phyloP scores from a whole-genome alignment of 169 alveolate genomes.

The Eimeria acervulina region DNA sequence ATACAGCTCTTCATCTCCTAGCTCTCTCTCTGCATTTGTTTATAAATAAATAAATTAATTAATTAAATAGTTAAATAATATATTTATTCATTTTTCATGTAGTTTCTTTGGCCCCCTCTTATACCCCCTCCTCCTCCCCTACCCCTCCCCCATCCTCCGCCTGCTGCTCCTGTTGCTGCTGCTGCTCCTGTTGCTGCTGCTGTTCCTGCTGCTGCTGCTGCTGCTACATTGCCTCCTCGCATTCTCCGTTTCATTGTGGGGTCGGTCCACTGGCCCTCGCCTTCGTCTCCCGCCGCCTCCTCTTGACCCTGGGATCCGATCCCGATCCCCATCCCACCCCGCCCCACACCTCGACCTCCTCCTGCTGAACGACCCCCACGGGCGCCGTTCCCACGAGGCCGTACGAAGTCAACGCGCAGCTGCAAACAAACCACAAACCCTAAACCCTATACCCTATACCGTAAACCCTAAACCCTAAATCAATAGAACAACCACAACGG shows the following conservation, averaged over 20 bases:
- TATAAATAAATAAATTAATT: too few relatives aligned
- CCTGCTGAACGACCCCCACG: constrained; percentile 39
- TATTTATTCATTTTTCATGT: too few relatives aligned
- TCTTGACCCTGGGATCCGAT: neutral
- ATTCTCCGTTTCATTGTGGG: constrained; percentile 5
- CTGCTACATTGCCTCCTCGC: constrained; percentile 51
- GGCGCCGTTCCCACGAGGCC: constrained; percentile 62
- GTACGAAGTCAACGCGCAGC: constrained; percentile 70
- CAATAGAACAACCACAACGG: too few relatives aligned
- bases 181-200: neutral
- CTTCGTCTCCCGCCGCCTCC: constrained; percentile 37
- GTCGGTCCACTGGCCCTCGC: constrained; percentile 57
- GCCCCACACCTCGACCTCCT: constrained; percentile 47
- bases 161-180: neutral
- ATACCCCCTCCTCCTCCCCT: neutral
- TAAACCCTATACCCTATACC: too few relatives aligned
- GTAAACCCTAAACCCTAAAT: too few relatives aligned
- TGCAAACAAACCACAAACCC: neutral
- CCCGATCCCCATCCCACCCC: too few relatives aligned
- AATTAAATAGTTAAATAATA: too few relatives aligned
- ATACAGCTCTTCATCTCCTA: too few relatives aligned
- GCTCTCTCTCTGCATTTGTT: too few relatives aligned
- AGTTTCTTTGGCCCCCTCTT: too few relatives aligned
- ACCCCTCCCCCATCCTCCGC: too few relatives aligned
- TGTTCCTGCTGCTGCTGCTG: neutral